phyloP scores from a whole-genome alignment of 2,329 filamentous ascomycete species.

The Trichocomaceae sp. region DNA sequence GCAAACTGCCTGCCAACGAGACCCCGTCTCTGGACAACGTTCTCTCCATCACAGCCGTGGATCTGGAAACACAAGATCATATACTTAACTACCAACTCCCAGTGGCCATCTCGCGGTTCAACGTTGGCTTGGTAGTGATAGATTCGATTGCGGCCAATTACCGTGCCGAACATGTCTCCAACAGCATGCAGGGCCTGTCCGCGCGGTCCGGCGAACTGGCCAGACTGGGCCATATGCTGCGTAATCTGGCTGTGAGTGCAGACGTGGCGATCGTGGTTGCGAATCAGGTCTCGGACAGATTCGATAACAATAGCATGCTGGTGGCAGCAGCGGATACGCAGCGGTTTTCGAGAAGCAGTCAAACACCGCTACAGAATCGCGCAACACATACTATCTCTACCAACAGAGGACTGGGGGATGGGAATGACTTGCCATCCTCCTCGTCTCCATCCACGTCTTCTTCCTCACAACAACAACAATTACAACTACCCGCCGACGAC shows the following conservation, averaged over 20 bases:
- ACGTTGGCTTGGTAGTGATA: constrained; percentile 74
- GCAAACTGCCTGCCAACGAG: constrained; percentile 30
- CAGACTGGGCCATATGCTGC: constrained; percentile 65
- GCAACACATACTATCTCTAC: too few species aligned
- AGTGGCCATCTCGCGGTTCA: constrained; percentile 67
- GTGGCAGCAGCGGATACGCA: not conserved
- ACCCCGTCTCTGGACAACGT: constrained; percentile 67
- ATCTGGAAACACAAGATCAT: constrained; percentile 92
- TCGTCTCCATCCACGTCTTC: not conserved
- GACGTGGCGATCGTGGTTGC: constrained; percentile 81
- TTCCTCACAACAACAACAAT: constrained; percentile 28
- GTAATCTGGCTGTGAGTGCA: constrained; percentile 66
- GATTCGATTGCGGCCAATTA: constrained; percentile 96
- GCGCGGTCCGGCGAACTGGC: constrained; percentile 70
- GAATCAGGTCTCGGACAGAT: constrained; percentile 92
- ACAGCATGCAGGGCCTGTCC: constrained; percentile 53
- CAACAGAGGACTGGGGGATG: not conserved
- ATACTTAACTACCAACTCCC: constrained; percentile 90
- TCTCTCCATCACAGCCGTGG: constrained; percentile 73
- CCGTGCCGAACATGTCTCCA: constrained; percentile 63
- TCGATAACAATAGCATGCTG: constrained; percentile 41
- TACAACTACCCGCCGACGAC: constrained; percentile 24
- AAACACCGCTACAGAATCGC: not conserved
- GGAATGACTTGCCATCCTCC: constrained; percentile 1
- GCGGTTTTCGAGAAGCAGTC: not conserved